phyloP scores from a whole-genome alignment of 176 grass and related monocot species.

The Oryza meyeriana region DNA sequence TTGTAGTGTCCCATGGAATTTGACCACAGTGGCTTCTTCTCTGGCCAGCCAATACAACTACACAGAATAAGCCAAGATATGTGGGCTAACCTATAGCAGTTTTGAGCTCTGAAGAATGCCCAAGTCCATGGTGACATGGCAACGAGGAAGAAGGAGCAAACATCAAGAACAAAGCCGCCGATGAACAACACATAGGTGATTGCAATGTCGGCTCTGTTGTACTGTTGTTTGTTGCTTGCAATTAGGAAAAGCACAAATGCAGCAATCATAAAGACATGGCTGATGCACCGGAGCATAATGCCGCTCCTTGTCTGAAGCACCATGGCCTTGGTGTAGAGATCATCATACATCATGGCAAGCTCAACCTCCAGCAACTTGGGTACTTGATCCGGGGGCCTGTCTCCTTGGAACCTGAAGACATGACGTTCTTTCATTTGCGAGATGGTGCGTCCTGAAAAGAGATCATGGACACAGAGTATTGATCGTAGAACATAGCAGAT shows the following conservation, averaged over 20 bases:
- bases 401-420: background rate
- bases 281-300: background rate
- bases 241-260: slow-evolving; percentile 14
- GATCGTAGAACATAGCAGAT: background rate
- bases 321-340: slow-evolving; percentile 18
- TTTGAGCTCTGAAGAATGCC: slow-evolving; percentile 3
- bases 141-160: background rate
- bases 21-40: background rate
- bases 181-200: slow-evolving; percentile 4
- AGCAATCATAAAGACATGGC: background rate
- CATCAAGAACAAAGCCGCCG: background rate
- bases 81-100: background rate
- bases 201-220: background rate
- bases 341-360: slow-evolving; percentile 5
- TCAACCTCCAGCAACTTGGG: background rate
- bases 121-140: slow-evolving; percentile 8
- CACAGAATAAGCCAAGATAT: background rate
- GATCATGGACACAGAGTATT: background rate
- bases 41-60: background rate
- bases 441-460: slow-evolving; percentile 4
- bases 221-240: background rate
- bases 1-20: background rate
- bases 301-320: background rate
- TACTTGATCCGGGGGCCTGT: background rate
- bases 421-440: background rate